phyloP scores from a whole-genome alignment of 805 yeast species.

The Yarrowia keelungensis region DNA sequence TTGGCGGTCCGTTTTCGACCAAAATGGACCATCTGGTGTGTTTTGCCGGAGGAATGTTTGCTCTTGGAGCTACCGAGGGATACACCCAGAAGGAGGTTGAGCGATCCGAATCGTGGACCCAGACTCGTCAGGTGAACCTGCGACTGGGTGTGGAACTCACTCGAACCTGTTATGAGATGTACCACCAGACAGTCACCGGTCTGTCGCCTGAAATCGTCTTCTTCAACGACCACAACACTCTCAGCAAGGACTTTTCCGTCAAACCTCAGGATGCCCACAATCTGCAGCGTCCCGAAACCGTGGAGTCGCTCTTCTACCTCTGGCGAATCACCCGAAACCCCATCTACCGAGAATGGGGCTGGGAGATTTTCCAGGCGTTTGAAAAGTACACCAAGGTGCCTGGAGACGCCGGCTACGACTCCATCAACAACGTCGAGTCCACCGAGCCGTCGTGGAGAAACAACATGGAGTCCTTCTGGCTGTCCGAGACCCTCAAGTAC shows the following conservation, averaged over 20 bases:
- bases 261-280: slow-evolving; percentile 80
- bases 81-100: slow-evolving; percentile 62
- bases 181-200: slow-evolving; percentile 75
- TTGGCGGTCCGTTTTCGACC: slow-evolving; percentile 63
- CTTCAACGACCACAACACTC: slow-evolving; percentile 64
- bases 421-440: slow-evolving; percentile 69
- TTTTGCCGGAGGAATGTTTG: slow-evolving; percentile 86
- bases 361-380: slow-evolving; percentile 79
- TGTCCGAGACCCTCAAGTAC: slow-evolving; percentile 90
- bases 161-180: slow-evolving; percentile 83
- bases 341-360: slow-evolving; percentile 88
- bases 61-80: slow-evolving; percentile 89
- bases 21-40: slow-evolving; percentile 96
- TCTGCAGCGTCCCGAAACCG: slow-evolving; percentile 92
- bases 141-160: slow-evolving; percentile 75
- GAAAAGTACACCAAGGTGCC: slow-evolving; percentile 62
- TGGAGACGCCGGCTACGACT: slow-evolving; percentile 61
- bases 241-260: slow-evolving; percentile 68
- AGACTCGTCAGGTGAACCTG: slow-evolving; percentile 66
- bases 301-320: slow-evolving; percentile 81
- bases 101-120: slow-evolving; percentile 59
- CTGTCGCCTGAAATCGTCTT: slow-evolving; percentile 88
- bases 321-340: slow-evolving; percentile 81
- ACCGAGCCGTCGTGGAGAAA: slow-evolving; percentile 63
- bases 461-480: slow-evolving; percentile 92